These are phyloP conservation scores for Dryadomyces quercivorus DNA, from an alignment of 2,329 filamentous ascomycete genomes.

Conservation along the genomic window DNA sequence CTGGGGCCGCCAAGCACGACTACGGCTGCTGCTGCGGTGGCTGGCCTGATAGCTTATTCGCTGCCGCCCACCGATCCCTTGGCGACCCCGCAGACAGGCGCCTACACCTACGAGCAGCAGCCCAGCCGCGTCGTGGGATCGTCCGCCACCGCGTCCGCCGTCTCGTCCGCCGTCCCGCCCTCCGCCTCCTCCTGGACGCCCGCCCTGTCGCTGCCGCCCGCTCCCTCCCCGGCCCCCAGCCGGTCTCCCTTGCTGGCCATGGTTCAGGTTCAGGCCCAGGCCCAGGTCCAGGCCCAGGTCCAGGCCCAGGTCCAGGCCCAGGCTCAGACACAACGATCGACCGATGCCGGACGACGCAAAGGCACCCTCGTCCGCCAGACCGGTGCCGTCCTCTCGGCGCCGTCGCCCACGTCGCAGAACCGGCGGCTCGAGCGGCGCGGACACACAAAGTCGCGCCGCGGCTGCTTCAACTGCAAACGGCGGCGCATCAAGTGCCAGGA, in stretches of 20 bases:
- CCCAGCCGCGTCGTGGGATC: too few species aligned
- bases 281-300: too few species aligned
- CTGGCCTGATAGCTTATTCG: neutral
- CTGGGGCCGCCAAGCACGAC: neutral
- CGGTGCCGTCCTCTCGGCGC: neutral
- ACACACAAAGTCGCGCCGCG: conserved; percentile 53
- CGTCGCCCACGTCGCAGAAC: conserved; percentile 11
- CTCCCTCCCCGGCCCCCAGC: neutral
- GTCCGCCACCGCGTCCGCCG: neutral
- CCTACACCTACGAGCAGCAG: neutral
- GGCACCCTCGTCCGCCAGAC: too few species aligned
- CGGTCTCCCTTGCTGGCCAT: neutral
- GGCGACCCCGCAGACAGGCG: neutral
- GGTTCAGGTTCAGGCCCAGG: neutral
- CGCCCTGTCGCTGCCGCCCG: neutral
- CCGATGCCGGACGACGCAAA: too few species aligned
- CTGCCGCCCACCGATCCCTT: neutral
- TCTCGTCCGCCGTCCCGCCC: too few species aligned
- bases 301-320: too few species aligned
- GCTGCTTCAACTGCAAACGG: conserved; percentile 57
- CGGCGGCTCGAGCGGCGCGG: conserved; percentile 42
- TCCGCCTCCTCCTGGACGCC: neutral
- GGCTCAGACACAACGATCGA: too few species aligned
- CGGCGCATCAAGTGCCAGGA: conserved; percentile 59
- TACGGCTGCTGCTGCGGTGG: neutral